These are phyloP conservation scores for Russula dissimulans DNA, from an alignment of 768 basidiomycete species.

Conservation along the genomic window DNA sequence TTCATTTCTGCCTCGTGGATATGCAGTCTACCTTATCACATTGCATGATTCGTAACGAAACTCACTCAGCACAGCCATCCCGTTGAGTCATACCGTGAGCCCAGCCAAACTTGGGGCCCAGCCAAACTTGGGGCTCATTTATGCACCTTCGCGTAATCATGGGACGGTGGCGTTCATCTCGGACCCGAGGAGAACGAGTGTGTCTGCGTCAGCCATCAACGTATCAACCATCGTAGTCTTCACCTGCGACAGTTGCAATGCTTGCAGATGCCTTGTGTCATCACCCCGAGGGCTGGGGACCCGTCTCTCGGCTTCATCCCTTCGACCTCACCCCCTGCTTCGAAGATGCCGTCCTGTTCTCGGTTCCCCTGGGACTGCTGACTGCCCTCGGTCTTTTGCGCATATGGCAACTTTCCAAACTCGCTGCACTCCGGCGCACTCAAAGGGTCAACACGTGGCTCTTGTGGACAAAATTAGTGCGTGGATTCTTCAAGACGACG, in stretches of 20 bases:
- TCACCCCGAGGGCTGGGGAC: constrained; percentile 57
- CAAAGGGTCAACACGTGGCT: constrained; percentile 39
- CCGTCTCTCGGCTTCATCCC: constrained; percentile 45
- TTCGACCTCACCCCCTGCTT: constrained; percentile 80
- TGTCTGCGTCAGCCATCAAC: neutral
- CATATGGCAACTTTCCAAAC: constrained; percentile 27
- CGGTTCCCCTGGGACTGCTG: constrained; percentile 40
- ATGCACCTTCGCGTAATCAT: too few relatives aligned
- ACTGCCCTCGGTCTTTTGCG: constrained; percentile 35
- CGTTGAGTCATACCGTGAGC: too few relatives aligned
- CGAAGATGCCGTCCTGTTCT: constrained; percentile 61
- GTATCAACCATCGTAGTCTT: neutral
- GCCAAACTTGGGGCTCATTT: too few relatives aligned
- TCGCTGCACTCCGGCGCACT: constrained; percentile 29
- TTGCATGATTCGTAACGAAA: too few relatives aligned
- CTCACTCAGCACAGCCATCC: too few relatives aligned
- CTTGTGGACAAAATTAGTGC: constrained; percentile 57
- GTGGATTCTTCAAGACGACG: constrained; percentile 22
- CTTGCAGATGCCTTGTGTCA: constrained; percentile 30
- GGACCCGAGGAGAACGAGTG: too few relatives aligned
- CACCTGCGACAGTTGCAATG: neutral
- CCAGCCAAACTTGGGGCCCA: too few relatives aligned
- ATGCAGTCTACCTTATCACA: too few relatives aligned
- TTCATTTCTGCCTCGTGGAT: neutral
- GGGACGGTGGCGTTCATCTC: too few relatives aligned